A percentile compares a stretch with the other conserved stretches of the same genome.
phyloP scores from a whole-genome alignment of 73 alveolate species.

The Strombidium stylifer region DNA sequence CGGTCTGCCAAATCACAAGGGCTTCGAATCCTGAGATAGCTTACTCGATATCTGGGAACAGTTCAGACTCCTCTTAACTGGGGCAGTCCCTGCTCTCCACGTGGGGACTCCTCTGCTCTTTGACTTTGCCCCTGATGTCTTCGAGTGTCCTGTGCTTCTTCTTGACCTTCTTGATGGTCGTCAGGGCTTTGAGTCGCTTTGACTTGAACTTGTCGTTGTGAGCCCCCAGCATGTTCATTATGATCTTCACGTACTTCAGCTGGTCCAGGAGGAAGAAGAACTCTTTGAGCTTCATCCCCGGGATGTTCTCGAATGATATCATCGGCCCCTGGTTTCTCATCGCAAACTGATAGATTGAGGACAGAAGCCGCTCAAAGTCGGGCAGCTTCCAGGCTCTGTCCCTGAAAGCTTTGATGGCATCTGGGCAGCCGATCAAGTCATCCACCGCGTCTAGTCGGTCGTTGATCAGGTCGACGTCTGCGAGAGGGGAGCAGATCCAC shows the following conservation, averaged over 20 bases:
- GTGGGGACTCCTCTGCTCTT: conserved; percentile 3
- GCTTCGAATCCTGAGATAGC: conserved; percentile 50
- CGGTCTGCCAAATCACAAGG: conserved; percentile 48
- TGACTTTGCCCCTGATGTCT: not conserved
- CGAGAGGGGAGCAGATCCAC: conserved; percentile 76
- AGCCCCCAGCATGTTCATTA: conserved; percentile 35
- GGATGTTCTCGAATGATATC: conserved; percentile 84
- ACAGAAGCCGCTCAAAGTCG: conserved; percentile 64
- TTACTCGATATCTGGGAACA: conserved; percentile 46
- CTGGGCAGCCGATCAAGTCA: conserved; percentile 40
- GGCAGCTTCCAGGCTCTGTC: conserved; percentile 43
- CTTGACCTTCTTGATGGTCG: conserved; percentile 4
- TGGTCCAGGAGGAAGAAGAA: conserved; percentile 43
- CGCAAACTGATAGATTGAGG: conserved; percentile 48
- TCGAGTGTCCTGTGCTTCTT: not conserved
- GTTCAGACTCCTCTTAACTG: conserved; percentile 12
- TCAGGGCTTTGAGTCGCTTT: conserved; percentile 10
- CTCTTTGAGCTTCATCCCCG: conserved; percentile 59
- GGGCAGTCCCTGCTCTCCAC: conserved; percentile 6
- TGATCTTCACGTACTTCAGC: conserved; percentile 25
- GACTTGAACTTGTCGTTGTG: conserved; percentile 43
- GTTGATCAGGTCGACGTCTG: conserved; percentile 54
- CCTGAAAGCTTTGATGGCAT: conserved; percentile 49
- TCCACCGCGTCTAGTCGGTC: conserved; percentile 66
- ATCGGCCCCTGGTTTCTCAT: conserved; percentile 64